Percentiles rank a stretch among this genome's conserved stretches.
Evolutionary conservation across 169 alveolate genomes (phyloP).

Genomic region (Cyclospora cayetanensis): DNA sequence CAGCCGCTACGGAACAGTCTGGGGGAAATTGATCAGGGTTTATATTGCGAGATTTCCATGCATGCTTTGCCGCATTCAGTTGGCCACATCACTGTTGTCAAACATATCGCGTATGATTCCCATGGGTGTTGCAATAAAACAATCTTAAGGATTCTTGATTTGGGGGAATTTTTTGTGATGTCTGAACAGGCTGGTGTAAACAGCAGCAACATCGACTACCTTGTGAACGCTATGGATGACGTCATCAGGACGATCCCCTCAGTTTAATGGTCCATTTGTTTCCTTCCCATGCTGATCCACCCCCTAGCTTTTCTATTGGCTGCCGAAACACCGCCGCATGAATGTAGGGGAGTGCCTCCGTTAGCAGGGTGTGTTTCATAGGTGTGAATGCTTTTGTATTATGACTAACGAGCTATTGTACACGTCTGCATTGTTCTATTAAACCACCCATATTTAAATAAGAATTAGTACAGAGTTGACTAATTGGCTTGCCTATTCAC

Average conservation of each 20-base stretch:
- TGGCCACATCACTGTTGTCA: not conserved
- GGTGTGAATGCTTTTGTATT: too few relatives aligned
- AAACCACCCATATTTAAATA: too few relatives aligned
- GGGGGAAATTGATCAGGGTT: not conserved
- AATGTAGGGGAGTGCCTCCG: too few relatives aligned
- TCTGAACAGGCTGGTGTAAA: slow-evolving; percentile 87
- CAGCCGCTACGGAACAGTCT: not conserved
- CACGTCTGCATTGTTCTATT: too few relatives aligned
- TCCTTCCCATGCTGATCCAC: not conserved
- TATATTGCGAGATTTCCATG: too few relatives aligned
- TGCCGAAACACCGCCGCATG: too few relatives aligned
- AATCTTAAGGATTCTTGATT: not conserved
- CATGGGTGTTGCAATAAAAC: not conserved
- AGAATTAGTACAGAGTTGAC: too few relatives aligned
- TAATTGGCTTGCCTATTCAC: too few relatives aligned
- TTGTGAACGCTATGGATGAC: slow-evolving; percentile 87
- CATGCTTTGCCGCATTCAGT: not conserved
- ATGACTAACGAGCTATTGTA: too few relatives aligned
- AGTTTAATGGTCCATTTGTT: not conserved
- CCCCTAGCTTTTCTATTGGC: not conserved
- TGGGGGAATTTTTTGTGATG: not conserved
- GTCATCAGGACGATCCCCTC: slow-evolving; percentile 34
- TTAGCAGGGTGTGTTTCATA: too few relatives aligned
- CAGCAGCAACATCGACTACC: slow-evolving; percentile 84
- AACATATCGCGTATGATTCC: not conserved